Percentiles rank a stretch among this genome's conserved stretches.
phyloP scores from a whole-genome alignment of 495 filamentous ascomycete genomes.

The Recurvomyces mirabilis region DNA sequence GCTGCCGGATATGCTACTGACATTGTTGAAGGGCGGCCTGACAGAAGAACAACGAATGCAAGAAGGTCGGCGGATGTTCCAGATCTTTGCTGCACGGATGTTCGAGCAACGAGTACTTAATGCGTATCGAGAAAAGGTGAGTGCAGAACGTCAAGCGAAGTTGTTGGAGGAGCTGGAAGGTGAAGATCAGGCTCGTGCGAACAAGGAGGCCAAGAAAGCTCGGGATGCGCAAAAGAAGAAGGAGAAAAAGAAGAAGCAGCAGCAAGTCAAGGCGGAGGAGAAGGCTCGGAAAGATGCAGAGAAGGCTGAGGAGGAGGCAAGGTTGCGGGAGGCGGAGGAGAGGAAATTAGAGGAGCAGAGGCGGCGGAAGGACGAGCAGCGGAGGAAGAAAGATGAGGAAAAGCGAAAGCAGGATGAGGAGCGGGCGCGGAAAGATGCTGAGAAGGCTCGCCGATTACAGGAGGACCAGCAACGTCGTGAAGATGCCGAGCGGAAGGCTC shows the following conservation, averaged over 20 bases:
- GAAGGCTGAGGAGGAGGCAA: conserved; percentile 82
- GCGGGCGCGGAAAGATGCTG: conserved; percentile 63
- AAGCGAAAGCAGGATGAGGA: conserved; percentile 85
- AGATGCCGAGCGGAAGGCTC: conserved; percentile 60
- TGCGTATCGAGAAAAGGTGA: conserved; percentile 95
- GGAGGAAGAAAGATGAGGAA: conserved; percentile 86
- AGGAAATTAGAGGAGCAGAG: conserved; percentile 71
- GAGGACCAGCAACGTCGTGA: conserved; percentile 77
- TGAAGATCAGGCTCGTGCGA: conserved; percentile 59
- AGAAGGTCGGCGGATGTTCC: conserved; percentile 96
- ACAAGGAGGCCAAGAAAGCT: conserved; percentile 83
- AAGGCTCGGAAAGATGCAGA: conserved; percentile 75
- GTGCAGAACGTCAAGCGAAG: conserved; percentile 79
- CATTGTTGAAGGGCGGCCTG: conserved; percentile 76
- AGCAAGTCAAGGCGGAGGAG: conserved; percentile 79
- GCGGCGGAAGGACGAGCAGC: conserved; percentile 73
- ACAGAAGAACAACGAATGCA: conserved; percentile 98
- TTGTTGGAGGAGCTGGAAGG: conserved; percentile 85
- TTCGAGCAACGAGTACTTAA: conserved; percentile 95
- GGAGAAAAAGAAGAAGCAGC: conserved; percentile 76
- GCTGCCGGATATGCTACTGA: too few relatives aligned
- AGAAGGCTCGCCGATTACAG: conserved; percentile 62
- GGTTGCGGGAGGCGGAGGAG: conserved; percentile 60
- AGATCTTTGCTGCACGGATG: conserved; percentile 98
- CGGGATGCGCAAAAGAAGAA: conserved; percentile 88